Evolutionary conservation across 306 rosid genomes (phyloP).

Genomic region (Sophora flavescens): DNA sequence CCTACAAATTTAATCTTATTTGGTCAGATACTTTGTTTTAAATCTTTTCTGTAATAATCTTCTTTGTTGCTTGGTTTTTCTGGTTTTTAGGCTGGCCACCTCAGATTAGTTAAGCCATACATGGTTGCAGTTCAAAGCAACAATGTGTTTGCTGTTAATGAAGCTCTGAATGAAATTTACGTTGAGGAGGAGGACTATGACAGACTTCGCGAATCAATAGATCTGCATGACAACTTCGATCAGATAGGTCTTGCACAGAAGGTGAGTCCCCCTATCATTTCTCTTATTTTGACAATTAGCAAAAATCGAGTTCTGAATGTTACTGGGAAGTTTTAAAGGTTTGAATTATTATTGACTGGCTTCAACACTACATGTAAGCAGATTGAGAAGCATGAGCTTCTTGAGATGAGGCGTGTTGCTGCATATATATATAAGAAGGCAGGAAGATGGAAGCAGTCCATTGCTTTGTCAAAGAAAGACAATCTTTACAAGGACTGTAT

Average conservation of each 20-base stretch:
- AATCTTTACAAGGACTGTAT: constrained; percentile 94
- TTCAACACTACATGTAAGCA: constrained; percentile 44
- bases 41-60: constrained; percentile 23
- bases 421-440: constrained; percentile 95
- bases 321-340: constrained; percentile 11
- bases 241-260: constrained; percentile 95
- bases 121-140: constrained; percentile 98
- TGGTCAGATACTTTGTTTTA: constrained; percentile 25
- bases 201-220: constrained; percentile 93
- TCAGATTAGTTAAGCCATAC: constrained; percentile 91
- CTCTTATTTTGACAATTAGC: constrained; percentile 55
- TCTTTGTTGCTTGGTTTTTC: constrained; percentile 21
- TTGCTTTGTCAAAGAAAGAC: constrained; percentile 96
- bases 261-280: constrained; percentile 52
- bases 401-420: constrained; percentile 99
- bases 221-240: constrained; percentile 89
- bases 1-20: background rate
- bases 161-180: constrained; percentile 91
- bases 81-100: constrained; percentile 82
- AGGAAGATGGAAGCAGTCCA: constrained; percentile 98
- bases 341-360: constrained; percentile 37
- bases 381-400: constrained; percentile 97
- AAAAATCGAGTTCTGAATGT: constrained; percentile 46
- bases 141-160: constrained; percentile 93
- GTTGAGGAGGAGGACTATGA: constrained; percentile 97